Conservation (phyloP, 2,329 filamentous ascomycete species). For the Coniochaeta prunicola region DNA sequence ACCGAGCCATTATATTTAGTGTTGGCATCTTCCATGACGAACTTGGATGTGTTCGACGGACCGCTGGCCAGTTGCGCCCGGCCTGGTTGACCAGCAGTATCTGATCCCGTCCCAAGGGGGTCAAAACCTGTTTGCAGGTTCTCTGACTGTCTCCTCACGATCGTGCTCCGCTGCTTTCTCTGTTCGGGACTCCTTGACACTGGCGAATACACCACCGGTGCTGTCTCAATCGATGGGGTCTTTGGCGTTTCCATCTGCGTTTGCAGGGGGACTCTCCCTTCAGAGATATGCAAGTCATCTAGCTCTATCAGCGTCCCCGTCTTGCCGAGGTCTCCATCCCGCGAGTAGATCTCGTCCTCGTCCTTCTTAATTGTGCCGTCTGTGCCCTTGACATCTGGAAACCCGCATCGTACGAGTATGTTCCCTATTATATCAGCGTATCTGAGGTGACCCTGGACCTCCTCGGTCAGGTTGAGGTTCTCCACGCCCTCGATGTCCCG, state of each 20-base stretch:
- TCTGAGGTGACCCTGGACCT: constrained; percentile 35
- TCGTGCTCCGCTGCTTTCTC: not conserved
- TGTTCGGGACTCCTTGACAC: not conserved
- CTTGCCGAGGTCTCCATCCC: constrained; percentile 20
- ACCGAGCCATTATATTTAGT: not conserved
- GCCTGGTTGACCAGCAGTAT: not conserved
- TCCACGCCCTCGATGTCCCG: constrained; percentile 58
- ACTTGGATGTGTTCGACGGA: not conserved
- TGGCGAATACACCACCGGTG: not conserved
- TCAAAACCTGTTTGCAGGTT: not conserved
- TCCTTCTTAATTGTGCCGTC: constrained; percentile 42
- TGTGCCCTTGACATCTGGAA: constrained; percentile 36
- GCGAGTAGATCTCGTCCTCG: constrained; percentile 19
- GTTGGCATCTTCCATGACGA: not conserved
- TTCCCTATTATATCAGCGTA: constrained; percentile 35
- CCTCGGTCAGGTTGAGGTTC: constrained; percentile 44
- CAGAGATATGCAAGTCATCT: constrained; percentile 22
- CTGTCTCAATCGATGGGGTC: not conserved
- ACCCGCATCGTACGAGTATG: constrained; percentile 45
- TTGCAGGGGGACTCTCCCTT: constrained; percentile 4
- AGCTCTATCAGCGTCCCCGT: constrained; percentile 34
- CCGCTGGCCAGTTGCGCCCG: not conserved
- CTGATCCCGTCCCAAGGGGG: not conserved
- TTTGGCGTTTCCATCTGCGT: not conserved
- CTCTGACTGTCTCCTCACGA: not conserved